Evolutionary conservation across 495 filamentous ascomycete species (phyloP).

Genomic region (Sphaerosporella brunnea): DNA sequence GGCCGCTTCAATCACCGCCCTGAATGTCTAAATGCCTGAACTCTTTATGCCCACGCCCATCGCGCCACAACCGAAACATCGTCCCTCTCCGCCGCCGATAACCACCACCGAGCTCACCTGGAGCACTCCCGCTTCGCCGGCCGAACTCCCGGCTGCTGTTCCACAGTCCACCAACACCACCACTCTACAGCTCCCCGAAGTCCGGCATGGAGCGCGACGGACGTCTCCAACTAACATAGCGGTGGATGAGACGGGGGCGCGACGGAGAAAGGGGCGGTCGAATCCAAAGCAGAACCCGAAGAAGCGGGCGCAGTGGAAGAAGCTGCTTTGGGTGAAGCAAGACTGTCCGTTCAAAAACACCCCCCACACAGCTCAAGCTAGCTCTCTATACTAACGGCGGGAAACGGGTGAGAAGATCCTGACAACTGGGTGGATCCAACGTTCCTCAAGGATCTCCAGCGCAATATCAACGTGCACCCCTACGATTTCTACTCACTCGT

Average conservation of each 20-base stretch:
- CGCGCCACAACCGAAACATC: background rate
- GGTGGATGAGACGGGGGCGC: too few species aligned
- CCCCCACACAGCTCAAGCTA: too few species aligned
- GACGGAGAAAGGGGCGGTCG: background rate
- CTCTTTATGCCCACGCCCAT: conserved; percentile 4
- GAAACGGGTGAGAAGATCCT: conserved; percentile 42
- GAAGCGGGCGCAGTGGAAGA: conserved; percentile 72
- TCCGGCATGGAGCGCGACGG: too few species aligned
- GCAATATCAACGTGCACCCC: conserved; percentile 80
- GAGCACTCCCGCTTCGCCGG: background rate
- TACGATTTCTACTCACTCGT: conserved; percentile 98
- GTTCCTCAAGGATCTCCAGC: conserved; percentile 88
- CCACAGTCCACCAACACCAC: too few species aligned
- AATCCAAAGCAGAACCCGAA: background rate
- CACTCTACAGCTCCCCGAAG: too few species aligned
- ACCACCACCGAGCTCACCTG: background rate
- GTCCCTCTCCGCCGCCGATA: conserved; percentile 20
- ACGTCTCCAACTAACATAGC: too few species aligned
- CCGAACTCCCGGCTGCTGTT: too few species aligned
- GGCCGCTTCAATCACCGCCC: too few species aligned
- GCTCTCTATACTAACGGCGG: background rate
- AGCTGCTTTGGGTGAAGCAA: conserved; percentile 94
- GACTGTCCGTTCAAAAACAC: conserved; percentile 56
- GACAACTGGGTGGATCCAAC: conserved; percentile 98
- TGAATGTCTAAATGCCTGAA: too few species aligned